A percentile compares a stretch with the other conserved stretches of the same genome.
phyloP scores from a whole-genome alignment of 768 basidiomycete species.

The Leccinum subtestaceum region DNA sequence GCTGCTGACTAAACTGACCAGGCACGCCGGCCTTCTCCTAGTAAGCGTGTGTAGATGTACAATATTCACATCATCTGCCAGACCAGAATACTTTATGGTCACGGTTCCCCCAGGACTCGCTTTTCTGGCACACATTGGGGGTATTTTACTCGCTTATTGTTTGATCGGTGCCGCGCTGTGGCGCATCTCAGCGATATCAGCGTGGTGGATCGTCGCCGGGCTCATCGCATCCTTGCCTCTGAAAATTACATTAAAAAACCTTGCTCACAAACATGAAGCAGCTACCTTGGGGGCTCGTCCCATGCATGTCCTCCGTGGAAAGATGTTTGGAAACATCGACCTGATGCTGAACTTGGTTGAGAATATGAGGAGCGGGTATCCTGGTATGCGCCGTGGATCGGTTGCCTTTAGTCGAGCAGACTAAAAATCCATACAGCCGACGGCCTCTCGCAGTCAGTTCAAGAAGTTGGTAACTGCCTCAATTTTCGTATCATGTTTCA shows the following conservation, averaged over 20 bases:
- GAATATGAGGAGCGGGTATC: slow-evolving; percentile 44
- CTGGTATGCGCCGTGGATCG: slow-evolving; percentile 36
- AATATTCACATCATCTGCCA: too few species aligned
- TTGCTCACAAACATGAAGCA: slow-evolving; percentile 36
- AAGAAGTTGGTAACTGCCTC: slow-evolving; percentile 40
- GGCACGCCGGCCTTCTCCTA: too few species aligned
- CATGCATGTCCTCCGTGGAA: slow-evolving; percentile 38
- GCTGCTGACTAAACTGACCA: too few species aligned
- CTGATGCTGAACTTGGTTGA: slow-evolving; percentile 36
- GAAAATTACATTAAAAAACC: slow-evolving; percentile 26
- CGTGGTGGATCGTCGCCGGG: slow-evolving; percentile 36
- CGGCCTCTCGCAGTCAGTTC: slow-evolving; percentile 35
- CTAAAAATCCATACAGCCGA: slow-evolving; percentile 36
- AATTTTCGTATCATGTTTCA: slow-evolving; percentile 47
- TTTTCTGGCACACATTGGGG: slow-evolving; percentile 6
- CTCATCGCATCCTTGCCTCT: slow-evolving; percentile 36
- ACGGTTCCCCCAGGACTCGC: slow-evolving; percentile 11
- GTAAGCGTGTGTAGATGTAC: too few species aligned
- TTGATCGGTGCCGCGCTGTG: slow-evolving; percentile 1
- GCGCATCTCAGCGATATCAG: slow-evolving; percentile 29
- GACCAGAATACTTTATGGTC: slow-evolving; percentile 5
- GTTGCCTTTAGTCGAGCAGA: background rate
- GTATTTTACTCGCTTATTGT: background rate
- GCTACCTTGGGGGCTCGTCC: slow-evolving; percentile 45
- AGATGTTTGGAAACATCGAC: slow-evolving; percentile 45